phyloP scores from a whole-genome alignment of 768 basidiomycete species.

The Termitomyces sp. region DNA sequence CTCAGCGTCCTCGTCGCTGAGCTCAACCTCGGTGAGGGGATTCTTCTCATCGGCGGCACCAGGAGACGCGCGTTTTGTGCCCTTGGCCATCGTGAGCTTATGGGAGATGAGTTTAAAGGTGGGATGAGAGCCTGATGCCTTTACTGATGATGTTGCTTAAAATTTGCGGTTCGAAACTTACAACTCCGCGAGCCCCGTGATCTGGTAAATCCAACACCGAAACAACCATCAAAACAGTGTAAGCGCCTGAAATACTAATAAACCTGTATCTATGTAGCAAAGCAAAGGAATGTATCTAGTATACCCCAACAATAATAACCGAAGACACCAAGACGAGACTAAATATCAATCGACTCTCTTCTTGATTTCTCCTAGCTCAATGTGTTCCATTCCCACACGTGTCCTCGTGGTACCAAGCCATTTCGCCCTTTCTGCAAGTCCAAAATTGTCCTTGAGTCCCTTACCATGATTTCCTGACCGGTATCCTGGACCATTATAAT shows the following conservation, averaged over 20 bases:
- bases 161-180: conserved; percentile 20
- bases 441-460: conserved; percentile 42
- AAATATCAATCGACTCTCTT: conserved; percentile 64
- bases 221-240: background rate
- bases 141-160: conserved; percentile 13
- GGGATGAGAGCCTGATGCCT: conserved; percentile 9
- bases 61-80: conserved; percentile 77
- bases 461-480: conserved; percentile 75
- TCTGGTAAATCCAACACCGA: background rate
- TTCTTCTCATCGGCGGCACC: conserved; percentile 74
- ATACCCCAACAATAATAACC: background rate
- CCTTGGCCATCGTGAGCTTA: conserved; percentile 35
- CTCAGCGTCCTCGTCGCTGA: conserved; percentile 68
- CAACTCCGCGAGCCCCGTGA: conserved; percentile 25
- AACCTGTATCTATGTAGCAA: background rate
- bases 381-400: conserved; percentile 53
- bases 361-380: conserved; percentile 75
- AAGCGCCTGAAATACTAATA: background rate
- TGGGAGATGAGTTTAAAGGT: conserved; percentile 14
- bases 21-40: conserved; percentile 61
- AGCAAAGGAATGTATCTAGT: too few relatives aligned
- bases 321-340: background rate
- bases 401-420: conserved; percentile 35
- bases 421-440: conserved; percentile 34
- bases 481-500: conserved; percentile 88